Evolutionary conservation across 768 basidiomycete species (phyloP).

Genomic region (Lactifluus volemus): DNA sequence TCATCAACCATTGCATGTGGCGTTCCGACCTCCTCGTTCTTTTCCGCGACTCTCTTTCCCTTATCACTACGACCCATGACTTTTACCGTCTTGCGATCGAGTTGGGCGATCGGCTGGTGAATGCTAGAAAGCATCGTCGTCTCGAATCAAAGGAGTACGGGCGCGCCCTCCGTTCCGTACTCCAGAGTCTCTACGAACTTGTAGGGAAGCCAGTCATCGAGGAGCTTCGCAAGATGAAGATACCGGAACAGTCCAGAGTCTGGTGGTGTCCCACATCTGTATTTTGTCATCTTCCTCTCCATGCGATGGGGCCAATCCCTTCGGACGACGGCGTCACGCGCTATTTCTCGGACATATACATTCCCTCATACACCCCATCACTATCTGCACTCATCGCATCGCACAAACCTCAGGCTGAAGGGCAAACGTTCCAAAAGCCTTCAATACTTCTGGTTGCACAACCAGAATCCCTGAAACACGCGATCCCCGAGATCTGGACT

Average conservation of each 20-base stretch:
- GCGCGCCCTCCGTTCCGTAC: not conserved
- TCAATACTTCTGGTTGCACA: too few species aligned
- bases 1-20: not conserved
- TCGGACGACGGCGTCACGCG: too few species aligned
- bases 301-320: too few species aligned
- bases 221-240: not conserved
- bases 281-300: not conserved
- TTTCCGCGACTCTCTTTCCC: not conserved
- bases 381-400: too few species aligned
- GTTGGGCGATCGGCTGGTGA: not conserved
- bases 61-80: not conserved
- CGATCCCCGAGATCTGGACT: too few species aligned
- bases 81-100: not conserved
- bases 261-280: not conserved
- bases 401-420: too few species aligned
- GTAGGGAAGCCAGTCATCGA: not conserved
- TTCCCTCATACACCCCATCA: too few species aligned
- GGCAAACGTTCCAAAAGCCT: too few species aligned
- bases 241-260: not conserved
- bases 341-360: too few species aligned
- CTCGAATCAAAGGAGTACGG: not conserved
- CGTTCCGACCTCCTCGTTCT: slow-evolving; percentile 5
- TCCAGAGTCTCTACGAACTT: not conserved
- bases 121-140: not conserved
- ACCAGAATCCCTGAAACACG: too few species aligned